These are phyloP conservation scores for Alternaria gaisen DNA, from an alignment of 2,329 filamentous ascomycete genomes.

Conservation along the genomic window DNA sequence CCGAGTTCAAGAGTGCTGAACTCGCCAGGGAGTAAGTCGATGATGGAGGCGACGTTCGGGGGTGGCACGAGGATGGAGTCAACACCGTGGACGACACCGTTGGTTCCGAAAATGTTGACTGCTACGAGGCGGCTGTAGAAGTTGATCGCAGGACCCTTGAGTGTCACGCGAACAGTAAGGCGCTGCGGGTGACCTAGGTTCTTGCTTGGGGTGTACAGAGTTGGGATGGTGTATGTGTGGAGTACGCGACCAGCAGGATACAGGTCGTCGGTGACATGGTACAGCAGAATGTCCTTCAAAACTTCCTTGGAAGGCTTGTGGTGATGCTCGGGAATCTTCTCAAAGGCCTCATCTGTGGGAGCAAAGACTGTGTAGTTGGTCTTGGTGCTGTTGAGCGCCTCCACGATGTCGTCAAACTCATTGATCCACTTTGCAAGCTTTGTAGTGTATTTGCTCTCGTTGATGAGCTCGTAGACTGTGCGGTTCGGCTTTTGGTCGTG, in stretches of 20 bases:
- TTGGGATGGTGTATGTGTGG: slow-evolving; percentile 76
- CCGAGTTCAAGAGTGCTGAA: slow-evolving; percentile 84
- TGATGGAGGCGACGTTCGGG: slow-evolving; percentile 68
- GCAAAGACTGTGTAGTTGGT: slow-evolving; percentile 84
- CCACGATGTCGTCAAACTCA: slow-evolving; percentile 74
- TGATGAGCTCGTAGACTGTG: slow-evolving; percentile 83
- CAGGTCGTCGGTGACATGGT: slow-evolving; percentile 76
- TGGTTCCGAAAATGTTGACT: slow-evolving; percentile 75
- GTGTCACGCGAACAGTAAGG: slow-evolving; percentile 71
- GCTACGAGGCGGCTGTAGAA: slow-evolving; percentile 76
- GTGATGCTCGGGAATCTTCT: slow-evolving; percentile 65
- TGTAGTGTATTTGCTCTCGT: slow-evolving; percentile 77
- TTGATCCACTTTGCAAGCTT: slow-evolving; percentile 80
- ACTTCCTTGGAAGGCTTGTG: slow-evolving; percentile 74
- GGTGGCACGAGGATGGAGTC: slow-evolving; percentile 81
- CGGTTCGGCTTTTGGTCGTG: slow-evolving; percentile 63
- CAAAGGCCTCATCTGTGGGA: slow-evolving; percentile 79
- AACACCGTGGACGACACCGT: slow-evolving; percentile 83
- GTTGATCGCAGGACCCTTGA: slow-evolving; percentile 75
- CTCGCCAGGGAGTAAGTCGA: slow-evolving; percentile 70
- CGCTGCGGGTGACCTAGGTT: slow-evolving; percentile 67
- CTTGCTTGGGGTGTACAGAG: slow-evolving; percentile 68
- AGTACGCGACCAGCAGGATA: slow-evolving; percentile 74
- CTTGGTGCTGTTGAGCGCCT: slow-evolving; percentile 76
- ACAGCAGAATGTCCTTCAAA: slow-evolving; percentile 73